Evolutionary conservation across 768 basidiomycete genomes (phyloP).

Genomic region (Agaricus sinodeliciosus): DNA sequence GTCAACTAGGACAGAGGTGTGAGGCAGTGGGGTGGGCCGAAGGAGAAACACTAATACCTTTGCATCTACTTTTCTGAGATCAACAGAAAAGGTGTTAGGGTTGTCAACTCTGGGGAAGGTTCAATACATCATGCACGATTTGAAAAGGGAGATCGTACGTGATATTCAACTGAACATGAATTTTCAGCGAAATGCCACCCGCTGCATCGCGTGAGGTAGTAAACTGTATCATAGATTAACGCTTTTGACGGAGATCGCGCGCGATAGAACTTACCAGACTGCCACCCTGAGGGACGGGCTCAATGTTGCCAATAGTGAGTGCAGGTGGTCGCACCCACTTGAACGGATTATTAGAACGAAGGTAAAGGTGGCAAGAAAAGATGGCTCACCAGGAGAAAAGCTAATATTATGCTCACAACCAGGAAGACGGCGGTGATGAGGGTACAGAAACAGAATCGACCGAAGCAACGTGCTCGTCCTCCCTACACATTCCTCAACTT

Average conservation of each 20-base stretch:
- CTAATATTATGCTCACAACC: constrained; percentile 55
- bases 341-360: not conserved
- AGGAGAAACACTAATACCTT: constrained; percentile 30
- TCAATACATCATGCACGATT: constrained; percentile 3
- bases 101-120: constrained; percentile 53
- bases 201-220: not conserved
- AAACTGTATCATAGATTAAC: not conserved
- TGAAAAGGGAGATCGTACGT: not conserved
- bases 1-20: constrained; percentile 39
- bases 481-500: constrained; percentile 35
- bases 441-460: constrained; percentile 73
- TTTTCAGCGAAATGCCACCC: not conserved
- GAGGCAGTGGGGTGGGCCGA: not conserved
- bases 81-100: constrained; percentile 74
- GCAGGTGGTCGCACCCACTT: constrained; percentile 79
- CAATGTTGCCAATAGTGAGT: constrained; percentile 47
- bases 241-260: not conserved
- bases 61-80: constrained; percentile 57
- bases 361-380: not conserved
- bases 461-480: constrained; percentile 49
- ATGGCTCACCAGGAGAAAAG: constrained; percentile 57
- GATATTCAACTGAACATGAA: constrained; percentile 6
- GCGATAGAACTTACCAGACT: constrained; percentile 36
- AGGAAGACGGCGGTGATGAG: constrained; percentile 61
- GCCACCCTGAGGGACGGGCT: constrained; percentile 28